Evolutionary conservation across 2,329 filamentous ascomycete genomes (phyloP).

Genomic region (Penicillium hordei): DNA sequence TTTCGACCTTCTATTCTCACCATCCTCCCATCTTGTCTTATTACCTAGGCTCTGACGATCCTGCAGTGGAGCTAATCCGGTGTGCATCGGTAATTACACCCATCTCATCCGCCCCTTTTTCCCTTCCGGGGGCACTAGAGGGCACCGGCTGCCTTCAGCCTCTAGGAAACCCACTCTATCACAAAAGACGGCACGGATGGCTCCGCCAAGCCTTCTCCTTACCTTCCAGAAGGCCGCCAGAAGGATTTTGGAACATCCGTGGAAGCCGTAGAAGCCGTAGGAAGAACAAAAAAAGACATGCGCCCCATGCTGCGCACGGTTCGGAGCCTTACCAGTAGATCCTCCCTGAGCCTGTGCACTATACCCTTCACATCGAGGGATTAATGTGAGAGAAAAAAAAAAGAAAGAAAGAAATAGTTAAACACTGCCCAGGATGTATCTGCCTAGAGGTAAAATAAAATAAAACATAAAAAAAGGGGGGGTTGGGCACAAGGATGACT

Average conservation of each 20-base stretch:
- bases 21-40: neutral
- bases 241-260: conserved; percentile 23
- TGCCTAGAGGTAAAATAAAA: neutral
- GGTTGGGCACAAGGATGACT: conserved; percentile 9
- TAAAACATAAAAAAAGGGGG: conserved; percentile 6
- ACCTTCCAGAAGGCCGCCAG: conserved; percentile 27
- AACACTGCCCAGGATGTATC: neutral
- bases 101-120: conserved; percentile 18
- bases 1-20: neutral
- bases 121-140: conserved; percentile 17
- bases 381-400: neutral
- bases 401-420: neutral
- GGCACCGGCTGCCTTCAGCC: conserved; percentile 21
- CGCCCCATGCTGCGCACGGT: conserved; percentile 21
- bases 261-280: conserved; percentile 11
- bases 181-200: conserved; percentile 19
- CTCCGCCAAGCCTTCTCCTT: conserved; percentile 27
- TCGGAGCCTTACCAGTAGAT: conserved; percentile 14
- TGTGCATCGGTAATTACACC: conserved; percentile 23
- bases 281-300: conserved; percentile 13
- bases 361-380: neutral
- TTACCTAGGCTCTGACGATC: neutral
- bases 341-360: conserved; percentile 10
- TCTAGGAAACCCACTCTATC: conserved; percentile 17
- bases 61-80: conserved; percentile 4